These are phyloP conservation scores for Calonectria ilicicola DNA, from an alignment of 2,329 filamentous ascomycete genomes.

Conservation along the genomic window DNA sequence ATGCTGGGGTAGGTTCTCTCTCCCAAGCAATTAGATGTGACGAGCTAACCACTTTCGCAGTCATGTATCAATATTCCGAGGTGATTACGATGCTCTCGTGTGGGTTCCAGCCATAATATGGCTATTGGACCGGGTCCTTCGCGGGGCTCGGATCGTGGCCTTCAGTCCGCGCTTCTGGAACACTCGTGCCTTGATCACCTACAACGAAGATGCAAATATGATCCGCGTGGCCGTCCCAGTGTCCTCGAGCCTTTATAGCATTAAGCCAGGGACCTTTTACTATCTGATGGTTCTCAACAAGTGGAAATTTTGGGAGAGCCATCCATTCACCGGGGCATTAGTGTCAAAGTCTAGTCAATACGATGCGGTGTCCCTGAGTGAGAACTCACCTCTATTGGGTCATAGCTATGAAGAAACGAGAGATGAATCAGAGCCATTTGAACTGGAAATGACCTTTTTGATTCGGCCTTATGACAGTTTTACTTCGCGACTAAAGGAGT, in stretches of 20 bases:
- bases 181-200: neutral
- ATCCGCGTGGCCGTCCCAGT: neutral
- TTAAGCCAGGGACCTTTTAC: neutral
- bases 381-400: neutral
- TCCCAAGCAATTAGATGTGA: neutral
- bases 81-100: neutral
- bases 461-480: neutral
- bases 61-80: neutral
- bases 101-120: neutral
- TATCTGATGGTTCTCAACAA: neutral
- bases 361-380: neutral
- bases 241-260: neutral
- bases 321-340: conserved; percentile 8
- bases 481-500: neutral
- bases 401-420: neutral
- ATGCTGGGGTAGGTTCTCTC: neutral
- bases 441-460: neutral
- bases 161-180: neutral
- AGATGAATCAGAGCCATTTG: neutral
- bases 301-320: neutral
- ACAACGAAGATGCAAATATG: neutral
- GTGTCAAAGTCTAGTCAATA: neutral
- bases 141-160: neutral
- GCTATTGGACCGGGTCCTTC: neutral
- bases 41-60: neutral